phyloP scores from a whole-genome alignment of 306 rosid genomes.

The Casuarina glauca region DNA sequence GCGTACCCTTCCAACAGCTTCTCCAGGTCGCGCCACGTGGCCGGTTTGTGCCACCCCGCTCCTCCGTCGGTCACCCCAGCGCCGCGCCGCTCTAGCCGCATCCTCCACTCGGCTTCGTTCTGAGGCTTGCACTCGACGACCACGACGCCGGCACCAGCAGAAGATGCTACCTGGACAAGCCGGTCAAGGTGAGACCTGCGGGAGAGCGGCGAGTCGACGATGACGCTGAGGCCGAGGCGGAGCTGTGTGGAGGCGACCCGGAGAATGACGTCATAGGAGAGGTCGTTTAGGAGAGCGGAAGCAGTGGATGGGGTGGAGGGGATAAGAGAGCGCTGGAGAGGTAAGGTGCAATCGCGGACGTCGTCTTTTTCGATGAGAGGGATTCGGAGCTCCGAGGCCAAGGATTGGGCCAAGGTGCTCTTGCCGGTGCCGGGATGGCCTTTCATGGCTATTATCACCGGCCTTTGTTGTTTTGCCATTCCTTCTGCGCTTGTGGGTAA shows the following conservation, averaged over 20 bases:
- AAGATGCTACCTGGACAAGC: conserved; percentile 33
- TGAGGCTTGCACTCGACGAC: conserved; percentile 58
- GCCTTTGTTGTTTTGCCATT: not conserved
- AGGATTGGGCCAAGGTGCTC: conserved; percentile 47
- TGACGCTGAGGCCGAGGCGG: conserved; percentile 56
- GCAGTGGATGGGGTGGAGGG: conserved; percentile 25
- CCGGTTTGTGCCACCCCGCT: conserved; percentile 52
- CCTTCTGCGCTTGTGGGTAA: not conserved
- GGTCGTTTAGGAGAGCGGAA: conserved; percentile 62
- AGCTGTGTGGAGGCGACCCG: conserved; percentile 54
- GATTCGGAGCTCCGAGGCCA: conserved; percentile 47
- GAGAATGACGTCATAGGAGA: conserved; percentile 52
- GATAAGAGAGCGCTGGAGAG: conserved; percentile 20
- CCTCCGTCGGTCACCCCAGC: not conserved
- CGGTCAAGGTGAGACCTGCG: conserved; percentile 53
- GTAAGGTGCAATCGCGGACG: conserved; percentile 43
- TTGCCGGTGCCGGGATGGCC: conserved; percentile 71
- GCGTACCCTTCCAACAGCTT: conserved; percentile 56
- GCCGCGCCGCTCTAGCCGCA: conserved; percentile 48
- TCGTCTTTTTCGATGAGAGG: conserved; percentile 73
- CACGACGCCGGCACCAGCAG: conserved; percentile 26
- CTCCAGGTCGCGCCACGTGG: conserved; percentile 66
- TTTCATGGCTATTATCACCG: conserved; percentile 62
- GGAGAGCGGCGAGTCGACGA: conserved; percentile 76
- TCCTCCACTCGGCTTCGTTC: conserved; percentile 50